Base-by-base conservation (phyloP, 331 rosid genomes). In the Cucumis variabilis region DNA sequence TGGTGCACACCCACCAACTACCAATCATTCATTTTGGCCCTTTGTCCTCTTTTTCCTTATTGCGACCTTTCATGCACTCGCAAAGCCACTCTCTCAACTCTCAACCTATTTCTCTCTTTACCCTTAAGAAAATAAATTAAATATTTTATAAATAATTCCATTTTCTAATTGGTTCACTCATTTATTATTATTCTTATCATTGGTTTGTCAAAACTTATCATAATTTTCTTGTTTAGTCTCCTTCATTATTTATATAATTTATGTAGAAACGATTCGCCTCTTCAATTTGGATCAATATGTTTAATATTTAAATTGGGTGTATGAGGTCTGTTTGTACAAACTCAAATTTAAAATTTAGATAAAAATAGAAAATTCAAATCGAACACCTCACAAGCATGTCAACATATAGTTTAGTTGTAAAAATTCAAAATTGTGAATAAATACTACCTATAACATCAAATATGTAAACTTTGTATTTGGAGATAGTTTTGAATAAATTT, bases 1-100 rank as follows among this genome's bases (percentile, higher is more conserved):
- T 10, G 41, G 83, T 48, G 83, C 83, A n/a, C 83, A 77, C 44
- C 37, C 83, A 44, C 58, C 81, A 75, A 12, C 30, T 9, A 3
- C 3, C n/a, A 44, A 75, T 75, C 81, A n/a, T 77, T 77, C 83
- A 77, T 77, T 48, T 48, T 77, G 37, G 63, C 83, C 63, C 37
- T 25, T 77, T 77, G 6, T 37, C 79, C 16, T 19, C 9, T 25
- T 11, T 37, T 73, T 24, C 83, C 62, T 77, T 48, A 77, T 48
- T 77, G 13, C 24, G 83, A n/a, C 83, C 83, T 77, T 77, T 77
- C 83, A 48, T 77, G 83, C 63, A 2, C 83, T 77, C 83, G 30
- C 83, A 77, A 48, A 24, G 83, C 83, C 83, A 77, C 37, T 75
- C 37, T 75, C 60, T 58, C 63, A 15, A 15, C 20, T 55, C 63